Base-by-base conservation (phyloP, 78 protist species). In the Dictyostelium discoideum region DNA sequence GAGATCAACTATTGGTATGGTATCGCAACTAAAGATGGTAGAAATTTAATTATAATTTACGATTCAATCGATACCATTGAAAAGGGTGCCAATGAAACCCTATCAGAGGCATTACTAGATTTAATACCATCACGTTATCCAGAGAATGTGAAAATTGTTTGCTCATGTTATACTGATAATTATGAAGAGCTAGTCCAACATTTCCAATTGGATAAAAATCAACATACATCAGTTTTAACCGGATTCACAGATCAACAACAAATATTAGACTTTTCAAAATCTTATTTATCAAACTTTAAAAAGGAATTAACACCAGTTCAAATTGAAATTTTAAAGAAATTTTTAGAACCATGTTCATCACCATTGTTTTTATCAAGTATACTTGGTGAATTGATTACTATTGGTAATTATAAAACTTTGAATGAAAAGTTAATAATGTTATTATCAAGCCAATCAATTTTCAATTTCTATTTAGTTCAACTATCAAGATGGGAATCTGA, bases 1-100 rank as follows among this genome's bases (percentile, higher is more conserved):
- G 95, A 90, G 10, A 67, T 82, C 2, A 63, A 69, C 14, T 90
- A 54, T 50, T 90, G 95, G 95, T 73, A 67, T 29, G 85, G 76
- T 50, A 37, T 90, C 4, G 95, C 95, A 22, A 82, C 89, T 1
- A 57, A 63, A 29, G 88, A 90, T 50, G 73, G 73, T 18, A 46
- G 60, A 10, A 80, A 82, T 32, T 46, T 90, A 16, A n/a, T 90
- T 32, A 65, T 74, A 32, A n/a, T 90, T 2, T 29, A 67, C 14
- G 95, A 90, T 72, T 86, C 87, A 20, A 44, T 85, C 1, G 81
- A 85, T 16, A n/a, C 24, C 22, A 46, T 90, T 20, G 95, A 90
- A 48, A 74, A 74, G 18, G 46, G 22, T 26, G 22, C 11, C 4
- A 26, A 69, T 44, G 82, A 85, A 69, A 24, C 44, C 2, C 5